These are phyloP conservation scores for Forsythia suspensa DNA, from an alignment of 257 asterid species.

Conservation along the genomic window DNA sequence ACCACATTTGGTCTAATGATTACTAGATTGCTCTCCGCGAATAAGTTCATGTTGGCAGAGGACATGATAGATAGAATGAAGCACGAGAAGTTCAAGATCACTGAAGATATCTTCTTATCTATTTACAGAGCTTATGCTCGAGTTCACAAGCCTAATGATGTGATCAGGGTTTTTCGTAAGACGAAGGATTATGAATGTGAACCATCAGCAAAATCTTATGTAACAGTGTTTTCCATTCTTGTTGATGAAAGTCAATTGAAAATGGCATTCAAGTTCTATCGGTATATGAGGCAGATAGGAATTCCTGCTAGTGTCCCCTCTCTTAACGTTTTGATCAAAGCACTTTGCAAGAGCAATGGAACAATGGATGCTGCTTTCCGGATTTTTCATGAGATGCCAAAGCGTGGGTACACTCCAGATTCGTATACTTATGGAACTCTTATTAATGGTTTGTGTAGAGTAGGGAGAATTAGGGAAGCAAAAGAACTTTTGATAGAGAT, in stretches of 20 bases:
- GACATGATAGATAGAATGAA: slow-evolving; percentile 72
- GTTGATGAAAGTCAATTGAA: slow-evolving; percentile 80
- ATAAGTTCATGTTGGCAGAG: slow-evolving; percentile 63
- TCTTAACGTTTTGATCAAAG: slow-evolving; percentile 77
- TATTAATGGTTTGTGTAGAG: slow-evolving; percentile 78
- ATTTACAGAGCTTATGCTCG: slow-evolving; percentile 71
- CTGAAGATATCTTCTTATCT: slow-evolving; percentile 67
- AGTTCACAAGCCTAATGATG: slow-evolving; percentile 89
- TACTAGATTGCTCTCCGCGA: slow-evolving; percentile 64
- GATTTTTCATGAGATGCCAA: slow-evolving; percentile 79
- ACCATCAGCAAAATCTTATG: slow-evolving; percentile 70
- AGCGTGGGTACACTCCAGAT: slow-evolving; percentile 71
- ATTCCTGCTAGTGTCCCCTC: slow-evolving; percentile 64
- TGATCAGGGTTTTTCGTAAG: slow-evolving; percentile 56
- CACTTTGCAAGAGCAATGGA: slow-evolving; percentile 70
- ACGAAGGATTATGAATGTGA: slow-evolving; percentile 70
- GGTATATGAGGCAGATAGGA: slow-evolving; percentile 67
- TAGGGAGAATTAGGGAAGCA: slow-evolving; percentile 69
- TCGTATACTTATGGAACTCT: slow-evolving; percentile 85
- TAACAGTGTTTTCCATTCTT: slow-evolving; percentile 71
- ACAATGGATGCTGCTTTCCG: slow-evolving; percentile 72
- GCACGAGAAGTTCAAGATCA: slow-evolving; percentile 57
- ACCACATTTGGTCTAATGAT: slow-evolving; percentile 61
- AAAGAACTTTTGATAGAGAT: slow-evolving; percentile 79
- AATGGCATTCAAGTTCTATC: slow-evolving; percentile 77